These are phyloP conservation scores for Hemisphaericaspora xylofermentans DNA, from an alignment of 1,139 yeast genomes.

Conservation along the genomic window DNA sequence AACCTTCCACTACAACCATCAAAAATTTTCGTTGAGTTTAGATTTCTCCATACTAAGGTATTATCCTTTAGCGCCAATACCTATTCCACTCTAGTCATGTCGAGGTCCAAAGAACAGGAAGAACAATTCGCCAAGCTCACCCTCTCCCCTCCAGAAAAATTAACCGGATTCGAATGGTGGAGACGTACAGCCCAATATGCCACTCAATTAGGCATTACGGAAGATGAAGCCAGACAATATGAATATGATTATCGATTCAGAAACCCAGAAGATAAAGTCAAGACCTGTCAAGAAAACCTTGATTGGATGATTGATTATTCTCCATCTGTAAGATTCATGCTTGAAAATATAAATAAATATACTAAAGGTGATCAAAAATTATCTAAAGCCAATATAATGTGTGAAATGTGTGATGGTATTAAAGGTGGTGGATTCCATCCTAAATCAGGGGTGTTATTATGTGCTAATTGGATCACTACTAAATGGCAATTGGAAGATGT, in stretches of 20 bases:
- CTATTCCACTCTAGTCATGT: background rate
- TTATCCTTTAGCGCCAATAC: background rate
- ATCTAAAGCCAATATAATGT: constrained; percentile 53
- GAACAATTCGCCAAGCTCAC: constrained; percentile 7
- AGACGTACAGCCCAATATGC: constrained; percentile 68
- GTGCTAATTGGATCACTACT: constrained; percentile 79
- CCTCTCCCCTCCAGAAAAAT: constrained; percentile 25
- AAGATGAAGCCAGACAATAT: constrained; percentile 53
- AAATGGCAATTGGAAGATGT: constrained; percentile 90
- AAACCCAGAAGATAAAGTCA: constrained; percentile 54
- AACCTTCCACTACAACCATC: background rate
- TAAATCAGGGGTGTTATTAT: constrained; percentile 76
- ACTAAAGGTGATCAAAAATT: constrained; percentile 47
- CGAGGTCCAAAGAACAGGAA: background rate
- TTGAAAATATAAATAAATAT: constrained; percentile 73
- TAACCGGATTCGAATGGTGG: constrained; percentile 77
- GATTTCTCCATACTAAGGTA: background rate
- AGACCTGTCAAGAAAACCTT: constrained; percentile 65
- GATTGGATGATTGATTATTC: constrained; percentile 79
- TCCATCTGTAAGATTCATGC: constrained; percentile 87
- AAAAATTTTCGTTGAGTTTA: background rate
- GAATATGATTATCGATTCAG: constrained; percentile 55
- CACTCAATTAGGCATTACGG: constrained; percentile 67
- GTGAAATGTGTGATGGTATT: constrained; percentile 83
- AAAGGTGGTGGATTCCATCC: constrained; percentile 96